phyloP scores from a whole-genome alignment of 2,329 filamentous ascomycete genomes.

The Ascocoryne sarcoides region DNA sequence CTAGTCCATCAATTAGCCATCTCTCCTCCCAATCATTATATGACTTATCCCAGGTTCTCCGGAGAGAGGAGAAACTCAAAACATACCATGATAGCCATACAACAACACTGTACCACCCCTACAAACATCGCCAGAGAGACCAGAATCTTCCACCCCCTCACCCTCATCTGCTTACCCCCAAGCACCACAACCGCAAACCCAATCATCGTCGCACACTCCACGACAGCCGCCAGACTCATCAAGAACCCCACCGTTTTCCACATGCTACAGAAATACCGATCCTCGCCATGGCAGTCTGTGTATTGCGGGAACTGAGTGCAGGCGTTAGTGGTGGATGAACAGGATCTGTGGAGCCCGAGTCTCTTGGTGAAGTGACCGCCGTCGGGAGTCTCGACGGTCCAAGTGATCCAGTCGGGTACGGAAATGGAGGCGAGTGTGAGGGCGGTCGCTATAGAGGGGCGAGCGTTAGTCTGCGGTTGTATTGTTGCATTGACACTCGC shows the following conservation, averaged over 20 bases:
- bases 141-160: slow-evolving; percentile 74
- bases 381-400: slow-evolving; percentile 40
- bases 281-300: slow-evolving; percentile 47
- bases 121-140: slow-evolving; percentile 56
- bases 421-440: slow-evolving; percentile 64
- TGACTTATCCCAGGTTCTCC: too few species aligned
- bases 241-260: slow-evolving; percentile 86
- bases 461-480: slow-evolving; percentile 4
- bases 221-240: slow-evolving; percentile 73
- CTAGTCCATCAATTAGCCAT: slow-evolving; percentile 35
- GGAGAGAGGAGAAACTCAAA: background rate
- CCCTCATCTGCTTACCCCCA: slow-evolving; percentile 71
- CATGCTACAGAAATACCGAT: slow-evolving; percentile 77
- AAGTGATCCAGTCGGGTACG: slow-evolving; percentile 64
- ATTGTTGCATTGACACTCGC: too few species aligned
- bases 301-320: slow-evolving; percentile 61
- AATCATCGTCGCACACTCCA: slow-evolving; percentile 73
- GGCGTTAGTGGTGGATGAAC: slow-evolving; percentile 50
- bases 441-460: slow-evolving; percentile 57
- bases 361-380: slow-evolving; percentile 51
- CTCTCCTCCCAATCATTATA: slow-evolving; percentile 3
- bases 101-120: slow-evolving; percentile 61
- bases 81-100: slow-evolving; percentile 77
- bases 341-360: slow-evolving; percentile 74
- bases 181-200: slow-evolving; percentile 68